A percentile compares a stretch with the other conserved stretches of the same genome.
Conservation (phyloP, 1,284 basidiomycete genomes). For the Ceratobasidium sp. region DNA sequence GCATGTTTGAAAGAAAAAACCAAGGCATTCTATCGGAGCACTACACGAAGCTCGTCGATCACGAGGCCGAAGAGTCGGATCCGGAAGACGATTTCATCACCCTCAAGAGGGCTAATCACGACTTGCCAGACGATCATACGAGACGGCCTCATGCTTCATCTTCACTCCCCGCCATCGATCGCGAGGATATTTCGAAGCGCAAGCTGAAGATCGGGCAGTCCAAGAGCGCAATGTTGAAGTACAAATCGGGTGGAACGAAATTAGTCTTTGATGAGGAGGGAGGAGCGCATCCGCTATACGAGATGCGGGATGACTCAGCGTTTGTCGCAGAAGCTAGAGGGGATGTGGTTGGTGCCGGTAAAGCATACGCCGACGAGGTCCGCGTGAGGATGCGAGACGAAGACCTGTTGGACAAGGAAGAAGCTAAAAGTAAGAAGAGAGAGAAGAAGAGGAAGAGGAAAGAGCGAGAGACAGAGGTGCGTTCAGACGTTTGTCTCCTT, state of each 20-base stretch:
- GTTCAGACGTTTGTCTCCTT: slow-evolving; percentile 51
- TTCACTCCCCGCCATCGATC: slow-evolving; percentile 45
- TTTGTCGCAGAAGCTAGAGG: slow-evolving; percentile 69
- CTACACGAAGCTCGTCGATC: slow-evolving; percentile 89
- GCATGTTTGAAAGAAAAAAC: slow-evolving; percentile 98
- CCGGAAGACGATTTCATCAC: slow-evolving; percentile 92
- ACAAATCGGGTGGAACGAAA: slow-evolving; percentile 70
- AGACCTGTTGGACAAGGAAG: slow-evolving; percentile 82
- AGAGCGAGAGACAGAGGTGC: slow-evolving; percentile 74
- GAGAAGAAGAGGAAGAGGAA: slow-evolving; percentile 90
- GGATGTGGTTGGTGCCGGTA: slow-evolving; percentile 75
- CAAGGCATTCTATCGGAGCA: slow-evolving; percentile 94
- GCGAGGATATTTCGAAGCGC: slow-evolving; percentile 66
- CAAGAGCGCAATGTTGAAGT: slow-evolving; percentile 80
- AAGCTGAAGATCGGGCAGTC: slow-evolving; percentile 79
- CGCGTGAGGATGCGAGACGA: slow-evolving; percentile 75
- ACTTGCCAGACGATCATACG: slow-evolving; percentile 59
- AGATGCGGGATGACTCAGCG: slow-evolving; percentile 78
- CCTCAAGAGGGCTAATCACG: slow-evolving; percentile 91
- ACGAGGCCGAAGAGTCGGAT: slow-evolving; percentile 63
- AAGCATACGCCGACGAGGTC: slow-evolving; percentile 79
- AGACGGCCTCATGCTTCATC: background rate
- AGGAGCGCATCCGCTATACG: slow-evolving; percentile 81
- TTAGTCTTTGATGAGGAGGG: slow-evolving; percentile 91
- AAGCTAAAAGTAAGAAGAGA: slow-evolving; percentile 87